Base-by-base conservation (phyloP, 768 basidiomycete genomes). In the Suillus paluster region DNA sequence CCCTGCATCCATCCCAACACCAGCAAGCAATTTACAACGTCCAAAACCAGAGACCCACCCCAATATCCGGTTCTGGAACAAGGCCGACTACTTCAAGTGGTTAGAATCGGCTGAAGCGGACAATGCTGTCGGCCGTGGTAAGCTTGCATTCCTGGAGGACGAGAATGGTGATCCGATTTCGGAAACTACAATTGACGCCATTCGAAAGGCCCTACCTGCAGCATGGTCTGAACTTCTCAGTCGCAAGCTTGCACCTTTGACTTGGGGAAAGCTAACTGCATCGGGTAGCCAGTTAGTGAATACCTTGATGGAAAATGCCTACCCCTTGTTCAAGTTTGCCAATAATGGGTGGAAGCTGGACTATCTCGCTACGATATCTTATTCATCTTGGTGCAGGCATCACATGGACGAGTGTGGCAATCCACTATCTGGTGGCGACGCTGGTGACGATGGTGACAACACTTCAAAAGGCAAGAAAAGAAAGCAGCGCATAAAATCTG, bases 271-370 rank as follows among this genome's bases (percentile, higher is more conserved):
- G 23, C 55, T 60, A 30, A 62, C 46, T 38, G 30, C 63, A 10
- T 50, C 36, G 17, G 45, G 36, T 2, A 14, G 21, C 19, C 19
- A 64, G 19, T 14, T 50, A 4, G 38, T 64, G 11, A 55, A 50
- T 17, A 27, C 5, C 4, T 36, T 61, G n/a, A 41, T 64, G 45
- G 54, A 64, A 23, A 38, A 45, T 4, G 39, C 55, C 36, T 64
- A 23, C 44, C 46, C 54, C 0, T 15, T 64, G 3, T 57, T 64
- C 39, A 61, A 34, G 39, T 49, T 64, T 8, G 27, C 53, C 11
- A 39, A 64, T 6, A 44, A 61, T 30, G 23, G 63, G 2, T 64
- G 63, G 60, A 64, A 64, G 30, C 30, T 61, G 0, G 34, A 62
- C 7, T 36, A 61, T 9, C 15, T 64, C 4, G 33, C 60, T 21